Conservation (phyloP, 148 eudicot species). For the Salicornia ramosissima region DNA sequence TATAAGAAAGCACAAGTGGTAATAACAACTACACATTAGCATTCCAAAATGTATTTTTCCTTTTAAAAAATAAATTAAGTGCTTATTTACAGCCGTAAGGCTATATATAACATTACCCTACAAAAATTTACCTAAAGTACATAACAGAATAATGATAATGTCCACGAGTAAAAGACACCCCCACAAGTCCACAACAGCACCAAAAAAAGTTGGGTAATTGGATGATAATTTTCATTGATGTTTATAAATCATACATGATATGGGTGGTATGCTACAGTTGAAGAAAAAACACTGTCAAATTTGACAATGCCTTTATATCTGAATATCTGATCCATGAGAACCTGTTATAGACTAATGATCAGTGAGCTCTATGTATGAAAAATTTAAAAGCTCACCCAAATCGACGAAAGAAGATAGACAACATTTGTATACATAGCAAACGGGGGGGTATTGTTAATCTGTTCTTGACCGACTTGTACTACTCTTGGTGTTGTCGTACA, state of each 20-base stretch:
- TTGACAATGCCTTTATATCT: not conserved
- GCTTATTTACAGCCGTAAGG: too few species aligned
- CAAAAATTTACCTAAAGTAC: too few species aligned
- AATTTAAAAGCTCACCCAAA: slow-evolving; percentile 21
- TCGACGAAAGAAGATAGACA: not conserved
- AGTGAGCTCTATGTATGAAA: slow-evolving; percentile 19
- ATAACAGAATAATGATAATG: not conserved
- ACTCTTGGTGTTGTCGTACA: slow-evolving; percentile 58
- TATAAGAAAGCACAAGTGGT: too few species aligned
- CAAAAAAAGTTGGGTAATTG: not conserved
- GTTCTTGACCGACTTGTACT: slow-evolving; percentile 53
- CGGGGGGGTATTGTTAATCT: slow-evolving; percentile 32
- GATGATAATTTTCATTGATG: slow-evolving; percentile 7
- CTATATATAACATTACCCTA: too few species aligned
- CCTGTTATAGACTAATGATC: slow-evolving; percentile 12
- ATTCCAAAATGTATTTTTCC: too few species aligned
- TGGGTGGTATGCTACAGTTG: slow-evolving; percentile 12
- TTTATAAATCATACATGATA: slow-evolving; percentile 14
- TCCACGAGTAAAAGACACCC: not conserved
- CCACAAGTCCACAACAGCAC: not conserved
- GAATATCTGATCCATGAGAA: slow-evolving; percentile 14
- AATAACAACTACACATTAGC: too few species aligned
- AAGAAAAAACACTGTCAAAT: not conserved
- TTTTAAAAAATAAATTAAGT: too few species aligned
- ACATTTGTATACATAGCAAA: slow-evolving; percentile 21